These are phyloP conservation scores for Mimosa bimucronata DNA, from an alignment of 306 rosid species.

Conservation along the genomic window DNA sequence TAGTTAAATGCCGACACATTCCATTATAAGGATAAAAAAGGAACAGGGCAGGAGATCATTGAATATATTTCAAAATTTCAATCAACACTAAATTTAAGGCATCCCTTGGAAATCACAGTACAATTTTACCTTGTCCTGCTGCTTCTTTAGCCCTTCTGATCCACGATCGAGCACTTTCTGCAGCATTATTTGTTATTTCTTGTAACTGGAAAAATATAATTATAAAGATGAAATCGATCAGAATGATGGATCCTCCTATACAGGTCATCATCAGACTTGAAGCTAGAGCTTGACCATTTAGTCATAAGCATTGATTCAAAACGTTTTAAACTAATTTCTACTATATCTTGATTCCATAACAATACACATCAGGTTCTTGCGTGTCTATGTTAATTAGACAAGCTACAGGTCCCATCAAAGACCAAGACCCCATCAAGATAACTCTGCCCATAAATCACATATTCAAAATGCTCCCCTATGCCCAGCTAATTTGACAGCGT, in stretches of 20 bases:
- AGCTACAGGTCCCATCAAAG: conserved; percentile 12
- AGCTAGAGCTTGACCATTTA: conserved; percentile 5
- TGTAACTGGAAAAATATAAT: conserved; percentile 61
- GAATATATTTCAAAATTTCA: not conserved
- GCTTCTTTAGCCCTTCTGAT: conserved; percentile 73
- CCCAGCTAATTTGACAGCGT: conserved; percentile 19
- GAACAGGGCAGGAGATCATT: conserved; percentile 29
- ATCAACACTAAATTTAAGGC: not conserved
- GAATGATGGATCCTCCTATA: conserved; percentile 18
- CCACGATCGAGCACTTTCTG: conserved; percentile 76
- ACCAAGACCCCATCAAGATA: conserved; percentile 1
- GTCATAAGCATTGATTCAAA: conserved; percentile 14
- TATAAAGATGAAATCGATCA: conserved; percentile 28
- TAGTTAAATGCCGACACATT: conserved; percentile 24
- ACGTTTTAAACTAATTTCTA: conserved; percentile 10
- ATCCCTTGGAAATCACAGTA: conserved; percentile 17
- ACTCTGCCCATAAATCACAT: conserved; percentile 14
- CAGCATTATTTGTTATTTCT: conserved; percentile 62
- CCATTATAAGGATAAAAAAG: conserved; percentile 14
- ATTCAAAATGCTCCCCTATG: conserved; percentile 21
- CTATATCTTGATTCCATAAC: conserved; percentile 26
- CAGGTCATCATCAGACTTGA: conserved; percentile 13
- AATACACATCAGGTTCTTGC: not conserved
- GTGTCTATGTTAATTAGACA: conserved; percentile 16
- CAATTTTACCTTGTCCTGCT: conserved; percentile 65